Percentiles rank a stretch among this genome's conserved stretches.
These are phyloP conservation scores for Nigrograna mackinnonii DNA, from an alignment of 2,329 filamentous ascomycete genomes.

Conservation along the genomic window DNA sequence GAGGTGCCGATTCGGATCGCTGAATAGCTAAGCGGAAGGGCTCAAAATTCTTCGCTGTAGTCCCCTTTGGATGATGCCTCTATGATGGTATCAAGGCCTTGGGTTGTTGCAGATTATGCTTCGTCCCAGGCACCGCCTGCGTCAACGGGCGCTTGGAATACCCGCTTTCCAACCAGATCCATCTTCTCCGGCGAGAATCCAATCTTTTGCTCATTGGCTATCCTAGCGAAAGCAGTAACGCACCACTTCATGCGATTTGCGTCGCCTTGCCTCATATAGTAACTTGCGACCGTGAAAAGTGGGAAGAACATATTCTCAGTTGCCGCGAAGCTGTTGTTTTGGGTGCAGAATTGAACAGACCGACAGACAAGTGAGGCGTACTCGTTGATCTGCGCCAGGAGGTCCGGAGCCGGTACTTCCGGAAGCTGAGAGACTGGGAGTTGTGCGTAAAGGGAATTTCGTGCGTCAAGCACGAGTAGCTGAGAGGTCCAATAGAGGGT, in stretches of 20 bases:
- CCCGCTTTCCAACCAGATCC: neutral
- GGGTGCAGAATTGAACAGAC: slow-evolving; percentile 19
- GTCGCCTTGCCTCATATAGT: slow-evolving; percentile 16
- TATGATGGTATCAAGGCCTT: no score
- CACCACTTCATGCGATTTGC: slow-evolving; percentile 18
- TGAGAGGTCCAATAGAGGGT: slow-evolving; percentile 20
- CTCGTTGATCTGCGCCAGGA: slow-evolving; percentile 10
- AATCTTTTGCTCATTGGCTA: slow-evolving; percentile 17
- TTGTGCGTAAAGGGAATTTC: slow-evolving; percentile 8
- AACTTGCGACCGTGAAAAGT: slow-evolving; percentile 10
- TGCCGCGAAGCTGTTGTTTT: slow-evolving; percentile 15
- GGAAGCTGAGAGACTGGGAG: slow-evolving; percentile 1
- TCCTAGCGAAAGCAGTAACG: slow-evolving; percentile 9
- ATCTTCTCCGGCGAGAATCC: slow-evolving; percentile 2
- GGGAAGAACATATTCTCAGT: slow-evolving; percentile 23
- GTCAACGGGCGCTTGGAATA: neutral
- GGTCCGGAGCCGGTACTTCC: neutral
- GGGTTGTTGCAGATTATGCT: no score
- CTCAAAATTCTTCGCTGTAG: neutral
- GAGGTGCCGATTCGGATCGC: neutral
- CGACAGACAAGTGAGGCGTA: slow-evolving; percentile 21
- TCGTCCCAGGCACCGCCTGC: neutral
- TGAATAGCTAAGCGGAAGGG: neutral
- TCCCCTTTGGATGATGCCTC: no score
- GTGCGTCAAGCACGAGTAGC: slow-evolving; percentile 19